These are phyloP conservation scores for Diaporthe longicolla DNA, from an alignment of 2,329 filamentous ascomycete genomes.

Conservation along the genomic window DNA sequence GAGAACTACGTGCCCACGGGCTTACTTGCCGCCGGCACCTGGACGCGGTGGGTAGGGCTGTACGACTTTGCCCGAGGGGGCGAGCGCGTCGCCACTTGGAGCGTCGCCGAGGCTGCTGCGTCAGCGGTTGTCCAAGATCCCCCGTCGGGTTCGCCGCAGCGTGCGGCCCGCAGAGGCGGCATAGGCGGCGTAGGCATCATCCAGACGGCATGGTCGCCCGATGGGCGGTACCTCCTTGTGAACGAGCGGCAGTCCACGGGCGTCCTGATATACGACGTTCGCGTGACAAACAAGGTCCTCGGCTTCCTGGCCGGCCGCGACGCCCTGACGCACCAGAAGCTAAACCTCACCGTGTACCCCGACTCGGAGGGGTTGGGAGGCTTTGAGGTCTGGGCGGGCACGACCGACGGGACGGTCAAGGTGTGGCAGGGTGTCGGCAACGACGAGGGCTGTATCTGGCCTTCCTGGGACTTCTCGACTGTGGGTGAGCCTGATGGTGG, in stretches of 20 bases:
- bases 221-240: constrained; percentile 73
- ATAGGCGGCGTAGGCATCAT: constrained; percentile 74
- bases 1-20: constrained; percentile 50
- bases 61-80: constrained; percentile 72
- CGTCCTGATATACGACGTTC: constrained; percentile 74
- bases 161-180: constrained; percentile 35
- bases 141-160: neutral
- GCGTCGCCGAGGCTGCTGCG: constrained; percentile 69
- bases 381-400: constrained; percentile 76
- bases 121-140: constrained; percentile 31
- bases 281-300: constrained; percentile 70
- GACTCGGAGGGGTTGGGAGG: constrained; percentile 53
- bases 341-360: constrained; percentile 69
- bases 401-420: constrained; percentile 65
- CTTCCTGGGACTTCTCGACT: constrained; percentile 65
- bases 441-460: constrained; percentile 58
- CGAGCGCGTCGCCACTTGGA: constrained; percentile 70
- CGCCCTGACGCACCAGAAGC: constrained; percentile 67
- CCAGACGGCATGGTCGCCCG: constrained; percentile 73
- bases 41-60: constrained; percentile 73
- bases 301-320: constrained; percentile 66
- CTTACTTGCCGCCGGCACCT: constrained; percentile 73
- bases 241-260: constrained; percentile 71
- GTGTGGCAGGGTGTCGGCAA: constrained; percentile 72
- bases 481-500: neutral